Evolutionary conservation across 805 yeast genomes (phyloP).

Genomic region (Yarrowia sp.): DNA sequence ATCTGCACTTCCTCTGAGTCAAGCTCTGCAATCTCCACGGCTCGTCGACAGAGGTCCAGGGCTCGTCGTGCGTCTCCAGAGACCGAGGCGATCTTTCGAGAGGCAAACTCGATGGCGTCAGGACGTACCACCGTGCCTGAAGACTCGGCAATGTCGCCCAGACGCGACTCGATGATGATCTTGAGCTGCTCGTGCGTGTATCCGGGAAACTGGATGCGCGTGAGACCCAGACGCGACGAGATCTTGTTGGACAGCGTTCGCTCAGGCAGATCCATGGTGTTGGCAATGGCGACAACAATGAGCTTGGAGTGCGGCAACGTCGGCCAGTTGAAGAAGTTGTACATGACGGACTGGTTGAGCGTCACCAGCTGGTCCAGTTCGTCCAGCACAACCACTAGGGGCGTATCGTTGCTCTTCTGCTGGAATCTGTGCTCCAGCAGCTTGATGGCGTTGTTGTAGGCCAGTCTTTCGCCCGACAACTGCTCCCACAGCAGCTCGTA

Average conservation of each 20-base stretch:
- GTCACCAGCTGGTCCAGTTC: constrained; percentile 91
- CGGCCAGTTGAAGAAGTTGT: constrained; percentile 98
- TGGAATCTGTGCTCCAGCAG: constrained; percentile 70
- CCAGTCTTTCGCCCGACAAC: constrained; percentile 52
- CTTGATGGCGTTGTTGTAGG: constrained; percentile 62
- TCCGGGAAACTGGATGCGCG: constrained; percentile 84
- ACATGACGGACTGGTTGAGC: constrained; percentile 79
- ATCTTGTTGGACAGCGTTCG: constrained; percentile 81
- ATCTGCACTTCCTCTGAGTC: constrained; percentile 58
- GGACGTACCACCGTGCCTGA: constrained; percentile 41
- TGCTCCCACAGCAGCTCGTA: constrained; percentile 82
- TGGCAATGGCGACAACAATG: constrained; percentile 89
- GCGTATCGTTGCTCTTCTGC: constrained; percentile 40
- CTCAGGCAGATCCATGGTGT: constrained; percentile 97
- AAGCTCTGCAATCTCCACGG: constrained; percentile 80
- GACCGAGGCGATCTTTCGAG: constrained; percentile 92
- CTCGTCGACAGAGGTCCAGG: constrained; percentile 79
- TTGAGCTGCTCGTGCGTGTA: constrained; percentile 78
- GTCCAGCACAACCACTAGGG: constrained; percentile 78
- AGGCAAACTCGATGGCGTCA: constrained; percentile 87
- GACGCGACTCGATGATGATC: constrained; percentile 67
- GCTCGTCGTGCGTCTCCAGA: constrained; percentile 98
- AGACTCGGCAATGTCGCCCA: constrained; percentile 46
- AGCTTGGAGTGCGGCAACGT: constrained; percentile 73
- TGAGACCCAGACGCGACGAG: constrained; percentile 84